A percentile compares a stretch with the other conserved stretches of the same genome.
phyloP scores from a whole-genome alignment of 2,329 filamentous ascomycete genomes.

The Fusarium sp. region DNA sequence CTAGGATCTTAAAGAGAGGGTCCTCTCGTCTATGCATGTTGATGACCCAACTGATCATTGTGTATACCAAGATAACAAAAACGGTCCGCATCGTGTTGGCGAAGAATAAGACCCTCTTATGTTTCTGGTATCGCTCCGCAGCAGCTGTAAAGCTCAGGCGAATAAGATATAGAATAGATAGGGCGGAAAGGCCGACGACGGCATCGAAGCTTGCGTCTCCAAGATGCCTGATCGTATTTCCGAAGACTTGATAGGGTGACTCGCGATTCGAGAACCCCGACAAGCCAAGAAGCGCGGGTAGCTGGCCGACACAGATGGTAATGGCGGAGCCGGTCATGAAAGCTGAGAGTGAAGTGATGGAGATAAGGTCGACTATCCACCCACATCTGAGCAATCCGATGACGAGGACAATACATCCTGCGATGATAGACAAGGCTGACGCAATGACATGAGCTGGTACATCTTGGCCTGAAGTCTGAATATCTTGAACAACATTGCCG shows the following conservation, averaged over 20 bases:
- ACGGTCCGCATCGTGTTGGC: conserved; percentile 89
- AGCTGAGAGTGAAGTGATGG: conserved; percentile 88
- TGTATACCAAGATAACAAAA: conserved; percentile 93
- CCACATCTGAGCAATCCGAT: conserved; percentile 86
- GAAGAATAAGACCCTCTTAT: conserved; percentile 88
- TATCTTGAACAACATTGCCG: conserved; percentile 82
- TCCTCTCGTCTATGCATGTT: conserved; percentile 77
- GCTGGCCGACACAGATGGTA: conserved; percentile 87
- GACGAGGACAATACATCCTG: conserved; percentile 81
- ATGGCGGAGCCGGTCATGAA: conserved; percentile 98
- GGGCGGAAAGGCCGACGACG: conserved; percentile 87
- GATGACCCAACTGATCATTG: conserved; percentile 87
- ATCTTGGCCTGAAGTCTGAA: conserved; percentile 69
- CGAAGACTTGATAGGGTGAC: conserved; percentile 85
- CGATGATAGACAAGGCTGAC: conserved; percentile 82
- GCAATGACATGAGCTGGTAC: conserved; percentile 78
- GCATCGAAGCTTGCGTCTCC: conserved; percentile 80
- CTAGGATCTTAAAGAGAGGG: conserved; percentile 81
- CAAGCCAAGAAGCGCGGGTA: conserved; percentile 86
- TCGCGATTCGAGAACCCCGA: conserved; percentile 80
- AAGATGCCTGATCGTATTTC: conserved; percentile 84
- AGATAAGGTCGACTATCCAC: conserved; percentile 94
- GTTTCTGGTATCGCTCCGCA: conserved; percentile 78
- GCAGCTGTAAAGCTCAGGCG: conserved; percentile 74
- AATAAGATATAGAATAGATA: conserved; percentile 83